Base-by-base conservation (phyloP, 208 protist species). In the Acanthamoeba lenticulata region DNA sequence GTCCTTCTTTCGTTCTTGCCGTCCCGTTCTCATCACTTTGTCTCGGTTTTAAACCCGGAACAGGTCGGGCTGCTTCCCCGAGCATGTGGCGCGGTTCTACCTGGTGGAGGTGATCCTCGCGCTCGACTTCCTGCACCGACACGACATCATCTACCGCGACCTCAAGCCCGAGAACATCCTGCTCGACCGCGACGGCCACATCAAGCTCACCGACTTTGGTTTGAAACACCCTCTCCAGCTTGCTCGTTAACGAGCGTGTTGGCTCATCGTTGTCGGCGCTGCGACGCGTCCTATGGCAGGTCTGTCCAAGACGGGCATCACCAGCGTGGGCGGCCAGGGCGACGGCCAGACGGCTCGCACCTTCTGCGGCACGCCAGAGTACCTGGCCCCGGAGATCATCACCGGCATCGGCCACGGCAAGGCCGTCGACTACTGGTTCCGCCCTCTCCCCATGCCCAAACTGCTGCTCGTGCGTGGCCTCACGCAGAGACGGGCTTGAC, bases 341-440 rank as follows among this genome's bases (percentile, higher is more conserved):
- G 83, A 36, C 92, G 40, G 94, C 32, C 7, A 92, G 44, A 92
- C 86, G 3, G 60, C 86, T 19, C 52, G 44, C n/a, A 97, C 96
- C n/a, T 97, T 97, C 65, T 97, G 96, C 94, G 96, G 96, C 3
- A 97, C 96, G 32, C 96, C 96, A 5, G 96, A 97, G 55, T 97
- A 97, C 81, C 57, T 97, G 4, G 98, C 99, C 1, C 98, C 98
- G 15, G 98, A 99, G 95, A 98, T 99, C 77, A 96, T 99, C 32
- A 96, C 97, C 55, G 97, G 98, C 44, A 96, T 97, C 49, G 98
- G 98, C 1, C 98, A 99, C 95, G 98, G 98, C 27, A 99, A 99
- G 96, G 98, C 98, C 42, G 98, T 99, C 40, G 99, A 99, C 96
- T 99, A 98, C 98, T 99, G 99, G 99, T n/a, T n/a, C n/a, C n/a